Evolutionary conservation across 306 rosid genomes (phyloP).

Genomic region (Rosa persica): DNA sequence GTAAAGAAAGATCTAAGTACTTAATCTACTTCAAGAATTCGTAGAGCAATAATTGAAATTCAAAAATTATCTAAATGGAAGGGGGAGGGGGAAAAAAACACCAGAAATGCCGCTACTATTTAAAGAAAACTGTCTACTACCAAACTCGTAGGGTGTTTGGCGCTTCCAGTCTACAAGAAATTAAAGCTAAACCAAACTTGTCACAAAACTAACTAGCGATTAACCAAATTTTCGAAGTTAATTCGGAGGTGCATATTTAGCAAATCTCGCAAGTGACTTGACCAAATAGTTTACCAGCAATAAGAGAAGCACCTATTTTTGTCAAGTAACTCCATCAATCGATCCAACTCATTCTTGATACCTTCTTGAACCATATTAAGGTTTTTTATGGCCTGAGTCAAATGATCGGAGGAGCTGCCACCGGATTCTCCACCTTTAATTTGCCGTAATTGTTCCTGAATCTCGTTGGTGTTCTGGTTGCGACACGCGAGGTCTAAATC

Average conservation of each 20-base stretch:
- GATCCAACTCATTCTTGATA: not conserved
- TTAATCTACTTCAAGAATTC: too few relatives aligned
- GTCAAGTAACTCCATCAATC: not conserved
- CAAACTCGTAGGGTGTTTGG: too few relatives aligned
- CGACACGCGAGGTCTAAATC: too few relatives aligned
- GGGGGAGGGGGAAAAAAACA: too few relatives aligned
- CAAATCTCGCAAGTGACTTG: not conserved
- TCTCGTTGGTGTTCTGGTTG: not conserved
- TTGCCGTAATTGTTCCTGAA: not conserved
- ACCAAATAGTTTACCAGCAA: not conserved
- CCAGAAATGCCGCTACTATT: not conserved
- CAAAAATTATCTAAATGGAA: too few relatives aligned
- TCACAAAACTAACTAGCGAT: not conserved
- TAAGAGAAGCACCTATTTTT: not conserved
- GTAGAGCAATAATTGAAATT: too few relatives aligned
- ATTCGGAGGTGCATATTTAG: too few relatives aligned
- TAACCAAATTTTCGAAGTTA: not conserved
- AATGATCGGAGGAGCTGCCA: not conserved
- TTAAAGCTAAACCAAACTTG: not conserved
- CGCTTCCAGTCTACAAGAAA: too few relatives aligned
- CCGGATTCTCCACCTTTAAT: not conserved
- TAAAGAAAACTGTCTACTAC: too few relatives aligned
- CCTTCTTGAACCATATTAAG: not conserved
- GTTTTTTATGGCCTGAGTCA: not conserved
- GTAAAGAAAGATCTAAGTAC: too few relatives aligned